A percentile compares a stretch with the other conserved stretches of the same genome.
phyloP scores from a whole-genome alignment of 306 rosid genomes.

The Inga leiocalycina region DNA sequence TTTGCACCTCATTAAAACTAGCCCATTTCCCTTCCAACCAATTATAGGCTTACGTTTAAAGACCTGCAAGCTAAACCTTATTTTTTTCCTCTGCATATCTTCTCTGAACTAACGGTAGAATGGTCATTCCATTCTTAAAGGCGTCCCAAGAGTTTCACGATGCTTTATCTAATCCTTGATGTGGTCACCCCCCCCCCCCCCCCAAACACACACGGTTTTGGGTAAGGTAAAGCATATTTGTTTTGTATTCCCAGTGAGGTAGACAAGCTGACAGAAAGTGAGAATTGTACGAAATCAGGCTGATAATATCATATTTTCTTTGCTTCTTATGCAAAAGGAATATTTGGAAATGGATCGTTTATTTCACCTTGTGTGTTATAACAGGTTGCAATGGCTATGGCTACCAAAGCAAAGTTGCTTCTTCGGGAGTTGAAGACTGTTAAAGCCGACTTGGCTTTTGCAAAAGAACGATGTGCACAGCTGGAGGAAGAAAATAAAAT shows the following conservation, averaged over 20 bases:
- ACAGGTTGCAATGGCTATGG: constrained; percentile 99
- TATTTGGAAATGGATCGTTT: constrained; percentile 34
- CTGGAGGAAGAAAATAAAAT: constrained; percentile 92
- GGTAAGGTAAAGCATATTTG: background rate
- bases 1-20: background rate
- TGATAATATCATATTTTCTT: constrained; percentile 12
- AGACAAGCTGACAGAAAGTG: no score
- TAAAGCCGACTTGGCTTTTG: constrained; percentile 97
- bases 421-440: constrained; percentile 98
- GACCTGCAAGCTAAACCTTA: background rate
- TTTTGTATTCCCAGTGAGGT: background rate
- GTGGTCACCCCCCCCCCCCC: no score
- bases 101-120: background rate
- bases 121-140: background rate
- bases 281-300: background rate
- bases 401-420: constrained; percentile 96
- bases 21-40: background rate
- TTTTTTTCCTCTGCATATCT: background rate
- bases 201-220: no score
- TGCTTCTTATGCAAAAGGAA: constrained; percentile 16
- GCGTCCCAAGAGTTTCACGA: no score
- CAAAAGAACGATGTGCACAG: constrained; percentile 97
- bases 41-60: background rate
- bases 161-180: no score
- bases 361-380: constrained; percentile 37